Base-by-base conservation (phyloP, 1,139 yeast species). In the Taphrina flavorubra region DNA sequence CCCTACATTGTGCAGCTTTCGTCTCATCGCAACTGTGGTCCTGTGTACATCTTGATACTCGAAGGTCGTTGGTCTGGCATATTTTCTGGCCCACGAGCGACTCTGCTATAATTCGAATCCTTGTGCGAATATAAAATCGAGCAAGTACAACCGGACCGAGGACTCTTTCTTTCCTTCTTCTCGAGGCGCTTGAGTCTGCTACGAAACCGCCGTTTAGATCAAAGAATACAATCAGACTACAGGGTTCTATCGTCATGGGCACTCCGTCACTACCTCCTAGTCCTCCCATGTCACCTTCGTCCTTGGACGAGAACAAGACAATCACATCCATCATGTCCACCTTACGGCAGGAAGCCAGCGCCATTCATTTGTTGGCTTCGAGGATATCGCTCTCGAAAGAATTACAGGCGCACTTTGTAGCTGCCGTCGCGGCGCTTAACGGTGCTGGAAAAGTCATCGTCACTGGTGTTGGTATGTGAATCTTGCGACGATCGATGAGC, bases 291-390 rank as follows among this genome's bases (percentile, higher is more conserved):
- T 63, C 67, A 31, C 67, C 67, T 10, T 63, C 67, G 11, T 63
- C 67, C 18, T 25, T 63, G 34, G 67, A 63, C 20, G 67, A 63
- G 56, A 55, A 63, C 59, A 57, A 56, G 61, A 63, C 67, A 11
- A 56, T 63, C 53, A 53, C 61, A 11, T 53, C 61, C 44, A 63
- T 63, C 61, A 63, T 63, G 67, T 55, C 67, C n/a, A 63, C 67
- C 14, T 40, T 63, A 39, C 34, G 67, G n/a, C 67, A 42, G 31
- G 67, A 63, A 31, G 67, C 67, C 31, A 55, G 51, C 25, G 59
- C 61, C 18, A 63, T 63, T 20, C 55, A 44, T 31, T 40, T 63
- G 13, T 37, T 63, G 31, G 67, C 67, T 4, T 63, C 67, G 3
- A 31, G 67, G 51, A 63, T 63, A 18, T 63, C 67, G 0, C 61